Conservation (phyloP, 1,284 basidiomycete genomes). For the Cryptococcus neoformans region DNA sequence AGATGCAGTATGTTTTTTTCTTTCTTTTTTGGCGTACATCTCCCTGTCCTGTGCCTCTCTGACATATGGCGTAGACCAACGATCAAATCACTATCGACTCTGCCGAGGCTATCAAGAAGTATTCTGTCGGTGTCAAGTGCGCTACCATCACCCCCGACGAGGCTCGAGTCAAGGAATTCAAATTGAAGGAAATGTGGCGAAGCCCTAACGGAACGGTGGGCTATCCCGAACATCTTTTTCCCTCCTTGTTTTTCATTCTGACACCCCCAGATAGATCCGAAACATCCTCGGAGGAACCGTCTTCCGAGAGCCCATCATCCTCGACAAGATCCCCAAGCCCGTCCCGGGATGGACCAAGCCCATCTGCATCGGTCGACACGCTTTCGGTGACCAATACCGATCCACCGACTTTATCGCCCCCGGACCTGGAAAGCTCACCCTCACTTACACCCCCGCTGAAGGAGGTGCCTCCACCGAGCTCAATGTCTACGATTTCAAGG, state of each 20-base stretch:
- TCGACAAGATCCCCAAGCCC: conserved; percentile 84
- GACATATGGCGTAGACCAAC: conserved; percentile 62
- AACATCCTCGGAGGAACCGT: conserved; percentile 95
- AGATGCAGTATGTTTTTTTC: conserved; percentile 61
- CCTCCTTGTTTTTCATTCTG: too few species aligned
- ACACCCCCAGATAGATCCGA: too few species aligned
- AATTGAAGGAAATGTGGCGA: conserved; percentile 97
- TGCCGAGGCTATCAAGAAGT: conserved; percentile 80
- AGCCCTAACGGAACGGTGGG: conserved; percentile 89
- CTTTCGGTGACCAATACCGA: conserved; percentile 95
- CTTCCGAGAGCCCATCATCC: conserved; percentile 97
- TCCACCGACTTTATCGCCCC: conserved; percentile 85
- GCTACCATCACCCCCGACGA: conserved; percentile 99
- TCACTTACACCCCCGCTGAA: conserved; percentile 76
- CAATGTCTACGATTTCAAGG: conserved; percentile 81
- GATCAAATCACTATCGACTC: conserved; percentile 92
- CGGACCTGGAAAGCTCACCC: conserved; percentile 83
- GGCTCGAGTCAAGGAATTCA: conserved; percentile 66
- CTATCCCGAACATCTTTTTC: not conserved
- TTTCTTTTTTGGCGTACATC: not conserved
- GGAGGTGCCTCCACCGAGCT: conserved; percentile 63
- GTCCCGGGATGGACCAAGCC: conserved; percentile 97
- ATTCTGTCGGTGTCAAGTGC: conserved; percentile 80
- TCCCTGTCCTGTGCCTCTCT: not conserved
- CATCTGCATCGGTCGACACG: conserved; percentile 95